phyloP scores from a whole-genome alignment of 768 basidiomycete species.

The Gymnopilus junonius region DNA sequence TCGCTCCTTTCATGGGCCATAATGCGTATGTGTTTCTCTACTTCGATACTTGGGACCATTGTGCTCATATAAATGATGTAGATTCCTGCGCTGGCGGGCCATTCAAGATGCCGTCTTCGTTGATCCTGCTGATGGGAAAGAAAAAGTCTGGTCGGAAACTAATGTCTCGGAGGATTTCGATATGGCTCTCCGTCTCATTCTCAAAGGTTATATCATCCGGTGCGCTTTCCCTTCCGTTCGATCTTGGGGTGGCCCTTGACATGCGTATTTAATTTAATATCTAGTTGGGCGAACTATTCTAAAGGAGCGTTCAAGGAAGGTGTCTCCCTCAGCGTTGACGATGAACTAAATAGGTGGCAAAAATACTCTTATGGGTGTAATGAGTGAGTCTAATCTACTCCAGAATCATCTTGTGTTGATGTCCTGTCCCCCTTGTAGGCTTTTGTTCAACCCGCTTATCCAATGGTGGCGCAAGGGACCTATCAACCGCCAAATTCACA shows the following conservation, averaged over 20 bases:
- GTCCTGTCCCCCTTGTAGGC: slow-evolving; percentile 41
- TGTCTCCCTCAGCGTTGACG: slow-evolving; percentile 85
- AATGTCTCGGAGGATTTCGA: slow-evolving; percentile 87
- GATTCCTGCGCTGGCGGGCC: slow-evolving; percentile 83
- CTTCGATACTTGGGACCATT: neutral
- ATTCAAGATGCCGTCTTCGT: slow-evolving; percentile 82
- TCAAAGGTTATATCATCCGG: slow-evolving; percentile 70
- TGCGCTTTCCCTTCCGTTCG: slow-evolving; percentile 25
- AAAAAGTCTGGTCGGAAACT: slow-evolving; percentile 77
- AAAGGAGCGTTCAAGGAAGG: slow-evolving; percentile 91
- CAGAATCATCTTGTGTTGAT: neutral
- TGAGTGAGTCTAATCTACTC: slow-evolving; percentile 46
- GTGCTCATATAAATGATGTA: slow-evolving; percentile 11
- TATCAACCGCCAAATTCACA: slow-evolving; percentile 74
- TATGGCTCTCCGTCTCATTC: slow-evolving; percentile 69
- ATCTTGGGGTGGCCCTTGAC: neutral
- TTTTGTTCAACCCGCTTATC: slow-evolving; percentile 82
- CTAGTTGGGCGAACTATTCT: slow-evolving; percentile 83
- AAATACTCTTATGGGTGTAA: slow-evolving; percentile 71
- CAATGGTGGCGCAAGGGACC: slow-evolving; percentile 82
- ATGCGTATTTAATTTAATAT: slow-evolving; percentile 16
- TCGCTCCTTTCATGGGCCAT: slow-evolving; percentile 84
- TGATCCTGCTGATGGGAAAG: slow-evolving; percentile 64
- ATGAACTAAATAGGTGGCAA: slow-evolving; percentile 91
- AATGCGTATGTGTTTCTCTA: slow-evolving; percentile 52